Conservation (phyloP, 371 early-diverging fungal genomes). For the Rhizomucor miehei region DNA sequence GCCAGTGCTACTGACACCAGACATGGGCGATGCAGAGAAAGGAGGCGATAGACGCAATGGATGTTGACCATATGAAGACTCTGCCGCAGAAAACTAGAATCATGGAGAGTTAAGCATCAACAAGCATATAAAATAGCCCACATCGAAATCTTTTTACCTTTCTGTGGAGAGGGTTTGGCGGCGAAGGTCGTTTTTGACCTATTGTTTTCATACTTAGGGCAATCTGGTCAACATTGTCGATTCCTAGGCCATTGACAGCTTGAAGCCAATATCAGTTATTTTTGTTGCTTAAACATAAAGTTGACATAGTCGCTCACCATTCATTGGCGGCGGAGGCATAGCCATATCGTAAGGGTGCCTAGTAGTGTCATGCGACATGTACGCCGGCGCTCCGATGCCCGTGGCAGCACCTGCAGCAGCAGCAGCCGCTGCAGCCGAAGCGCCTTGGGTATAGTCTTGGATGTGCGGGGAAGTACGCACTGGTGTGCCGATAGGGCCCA, state of each 20-base stretch:
- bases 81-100: slow-evolving; percentile 12
- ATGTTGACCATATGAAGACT: slow-evolving; percentile 14
- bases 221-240: slow-evolving; percentile 37
- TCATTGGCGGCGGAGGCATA: slow-evolving; percentile 8
- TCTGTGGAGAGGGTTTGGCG: slow-evolving; percentile 18
- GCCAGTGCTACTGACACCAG: slow-evolving; percentile 30
- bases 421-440: slow-evolving; percentile 2
- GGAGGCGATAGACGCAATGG: slow-evolving; percentile 24
- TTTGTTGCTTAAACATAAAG: too few relatives aligned
- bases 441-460: slow-evolving; percentile 2
- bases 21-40: slow-evolving; percentile 31
- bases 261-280: too few relatives aligned
- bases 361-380: slow-evolving; percentile 6
- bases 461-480: slow-evolving; percentile 10
- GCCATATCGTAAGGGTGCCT: slow-evolving; percentile 14
- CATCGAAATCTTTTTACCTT: slow-evolving; percentile 21
- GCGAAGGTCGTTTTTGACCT: slow-evolving; percentile 27
- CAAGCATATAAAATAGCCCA: not conserved
- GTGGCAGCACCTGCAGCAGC: slow-evolving; percentile 10
- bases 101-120: not conserved
- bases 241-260: slow-evolving; percentile 27
- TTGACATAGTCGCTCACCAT: slow-evolving; percentile 11
- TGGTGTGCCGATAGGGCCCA: slow-evolving; percentile 8
- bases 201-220: slow-evolving; percentile 32
- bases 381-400: slow-evolving; percentile 3